phyloP scores from a whole-genome alignment of 805 yeast genomes.

The Myxozyma mucilagina region DNA sequence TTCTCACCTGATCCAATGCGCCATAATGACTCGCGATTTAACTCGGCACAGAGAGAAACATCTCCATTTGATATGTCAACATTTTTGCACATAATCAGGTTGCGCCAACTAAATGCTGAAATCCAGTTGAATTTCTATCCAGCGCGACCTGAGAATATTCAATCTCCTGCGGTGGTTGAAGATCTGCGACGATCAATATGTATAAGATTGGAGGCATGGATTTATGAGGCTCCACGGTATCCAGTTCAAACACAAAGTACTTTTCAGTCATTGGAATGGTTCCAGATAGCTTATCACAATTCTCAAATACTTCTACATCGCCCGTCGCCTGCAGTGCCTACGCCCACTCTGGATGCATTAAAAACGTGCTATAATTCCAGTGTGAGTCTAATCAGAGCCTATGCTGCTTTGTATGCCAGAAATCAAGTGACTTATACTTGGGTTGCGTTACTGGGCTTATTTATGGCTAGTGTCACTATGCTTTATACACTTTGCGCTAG shows the following conservation, averaged over 20 bases:
- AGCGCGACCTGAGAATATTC: slow-evolving; percentile 65
- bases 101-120: slow-evolving; percentile 73
- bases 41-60: background rate
- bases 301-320: slow-evolving; percentile 63
- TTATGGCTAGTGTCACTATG: slow-evolving; percentile 63
- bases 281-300: slow-evolving; percentile 60
- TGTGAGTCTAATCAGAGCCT: slow-evolving; percentile 61
- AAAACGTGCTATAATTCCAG: slow-evolving; percentile 59
- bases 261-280: slow-evolving; percentile 59
- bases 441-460: slow-evolving; percentile 84
- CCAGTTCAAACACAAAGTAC: slow-evolving; percentile 63
- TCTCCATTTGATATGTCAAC: slow-evolving; percentile 64
- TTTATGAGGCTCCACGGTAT: slow-evolving; percentile 53
- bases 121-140: slow-evolving; percentile 66
- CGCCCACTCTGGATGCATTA: slow-evolving; percentile 54
- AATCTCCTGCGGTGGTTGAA: slow-evolving; percentile 42
- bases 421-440: slow-evolving; percentile 76
- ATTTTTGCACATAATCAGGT: slow-evolving; percentile 61
- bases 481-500: slow-evolving; percentile 13
- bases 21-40: background rate
- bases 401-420: slow-evolving; percentile 53
- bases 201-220: slow-evolving; percentile 61
- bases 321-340: slow-evolving; percentile 67
- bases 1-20: slow-evolving; percentile 4
- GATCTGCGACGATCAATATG: slow-evolving; percentile 62